A percentile compares a stretch with the other conserved stretches of the same genome.
Conservation (phyloP, 345 rosid genomes). For the Conringia planisiliqua region DNA sequence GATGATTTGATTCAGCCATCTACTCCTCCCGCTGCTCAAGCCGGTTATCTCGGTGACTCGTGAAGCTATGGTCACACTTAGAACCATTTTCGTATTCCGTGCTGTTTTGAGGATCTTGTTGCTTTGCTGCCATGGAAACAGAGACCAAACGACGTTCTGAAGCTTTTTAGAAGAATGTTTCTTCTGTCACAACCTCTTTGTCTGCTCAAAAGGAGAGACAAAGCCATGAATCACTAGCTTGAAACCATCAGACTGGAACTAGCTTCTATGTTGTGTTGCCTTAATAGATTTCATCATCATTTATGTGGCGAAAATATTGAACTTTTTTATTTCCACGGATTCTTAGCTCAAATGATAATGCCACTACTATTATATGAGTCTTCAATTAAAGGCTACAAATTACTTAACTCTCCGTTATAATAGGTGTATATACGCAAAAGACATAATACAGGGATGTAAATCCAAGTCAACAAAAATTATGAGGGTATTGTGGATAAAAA, state of each 20-base stretch:
- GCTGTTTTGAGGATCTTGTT: neutral
- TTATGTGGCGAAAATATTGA: slow-evolving; percentile 8
- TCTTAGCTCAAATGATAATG: slow-evolving; percentile 14
- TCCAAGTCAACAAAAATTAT: neutral
- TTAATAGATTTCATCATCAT: slow-evolving; percentile 7
- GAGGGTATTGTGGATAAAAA: neutral
- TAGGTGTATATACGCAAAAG: too few relatives aligned
- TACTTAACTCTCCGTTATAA: neutral
- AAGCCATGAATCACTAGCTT: neutral
- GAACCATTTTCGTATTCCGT: neutral
- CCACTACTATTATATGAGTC: neutral
- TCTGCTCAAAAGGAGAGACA: neutral
- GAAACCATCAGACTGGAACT: neutral
- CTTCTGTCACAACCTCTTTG: neutral
- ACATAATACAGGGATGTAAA: neutral
- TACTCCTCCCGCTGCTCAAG: slow-evolving; percentile 13
- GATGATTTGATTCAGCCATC: slow-evolving; percentile 14
- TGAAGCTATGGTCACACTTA: slow-evolving; percentile 6
- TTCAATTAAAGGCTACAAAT: neutral
- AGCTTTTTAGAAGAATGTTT: neutral
- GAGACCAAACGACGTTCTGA: slow-evolving; percentile 14
- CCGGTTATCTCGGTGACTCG: neutral
- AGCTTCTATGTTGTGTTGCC: slow-evolving; percentile 15
- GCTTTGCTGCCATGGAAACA: slow-evolving; percentile 6
- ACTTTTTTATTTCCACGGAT: neutral